Evolutionary conservation across 2,329 filamentous ascomycete genomes (phyloP).

Genomic region (Myotisia sp.): DNA sequence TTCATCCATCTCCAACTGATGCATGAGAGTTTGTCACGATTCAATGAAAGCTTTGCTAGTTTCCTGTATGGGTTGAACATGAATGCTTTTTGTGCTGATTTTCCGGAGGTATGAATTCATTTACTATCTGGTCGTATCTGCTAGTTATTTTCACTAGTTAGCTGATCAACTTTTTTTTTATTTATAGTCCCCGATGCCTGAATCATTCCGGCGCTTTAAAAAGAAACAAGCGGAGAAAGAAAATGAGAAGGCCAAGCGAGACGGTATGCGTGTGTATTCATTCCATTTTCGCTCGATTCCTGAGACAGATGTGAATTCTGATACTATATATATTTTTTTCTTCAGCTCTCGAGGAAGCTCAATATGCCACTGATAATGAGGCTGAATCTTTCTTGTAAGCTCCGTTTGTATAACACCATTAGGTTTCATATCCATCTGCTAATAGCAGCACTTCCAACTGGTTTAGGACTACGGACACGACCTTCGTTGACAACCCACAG

Average conservation of each 20-base stretch:
- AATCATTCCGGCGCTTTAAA: constrained; percentile 61
- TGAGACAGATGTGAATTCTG: no score
- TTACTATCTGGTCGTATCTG: background rate
- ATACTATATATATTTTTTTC: no score
- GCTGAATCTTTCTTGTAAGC: constrained; percentile 77
- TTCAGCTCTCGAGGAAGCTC: no score
- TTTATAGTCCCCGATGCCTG: constrained; percentile 58
- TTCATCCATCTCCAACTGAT: constrained; percentile 95
- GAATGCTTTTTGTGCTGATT: constrained; percentile 98
- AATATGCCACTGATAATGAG: constrained; percentile 31
- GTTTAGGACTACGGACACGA: constrained; percentile 74
- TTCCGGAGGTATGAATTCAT: constrained; percentile 57
- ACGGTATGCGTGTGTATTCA: background rate
- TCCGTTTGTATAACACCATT: background rate
- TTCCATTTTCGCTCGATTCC: background rate
- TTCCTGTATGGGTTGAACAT: constrained; percentile 96
- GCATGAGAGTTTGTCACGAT: constrained; percentile 84
- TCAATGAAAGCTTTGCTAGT: constrained; percentile 89
- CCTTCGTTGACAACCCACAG: constrained; percentile 73
- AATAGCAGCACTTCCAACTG: no score
- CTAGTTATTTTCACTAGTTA: background rate
- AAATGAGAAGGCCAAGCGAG: constrained; percentile 18
- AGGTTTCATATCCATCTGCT: no score
- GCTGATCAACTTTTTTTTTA: constrained; percentile 1
- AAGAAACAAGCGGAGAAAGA: constrained; percentile 38